Percentiles rank a stretch among this genome's conserved stretches.
Evolutionary conservation across 1,139 yeast genomes (phyloP).

Genomic region (Pichia sp.): DNA sequence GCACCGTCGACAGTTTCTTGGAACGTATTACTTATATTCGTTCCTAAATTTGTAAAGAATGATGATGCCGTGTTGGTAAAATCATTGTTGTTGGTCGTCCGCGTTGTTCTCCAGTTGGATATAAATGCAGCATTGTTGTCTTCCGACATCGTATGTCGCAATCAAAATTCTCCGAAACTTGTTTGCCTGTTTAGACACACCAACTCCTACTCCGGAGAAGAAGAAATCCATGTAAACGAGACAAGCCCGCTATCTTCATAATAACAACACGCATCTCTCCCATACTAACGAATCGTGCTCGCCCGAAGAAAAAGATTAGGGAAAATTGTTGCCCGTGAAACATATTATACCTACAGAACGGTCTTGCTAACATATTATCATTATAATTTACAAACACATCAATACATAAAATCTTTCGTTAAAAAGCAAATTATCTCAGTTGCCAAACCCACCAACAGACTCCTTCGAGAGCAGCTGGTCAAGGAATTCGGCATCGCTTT

Average conservation of each 20-base stretch:
- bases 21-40: conserved; percentile 21
- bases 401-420: not conserved
- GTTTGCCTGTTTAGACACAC: not conserved
- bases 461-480: conserved; percentile 13
- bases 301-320: not conserved
- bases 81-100: conserved; percentile 15
- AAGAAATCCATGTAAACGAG: not conserved
- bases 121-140: conserved; percentile 22
- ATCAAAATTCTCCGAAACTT: not conserved
- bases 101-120: conserved; percentile 26
- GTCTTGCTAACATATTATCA: not conserved
- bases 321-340: not conserved
- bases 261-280: not conserved
- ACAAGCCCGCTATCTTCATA: not conserved
- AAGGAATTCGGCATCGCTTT: conserved; percentile 15
- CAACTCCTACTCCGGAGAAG: not conserved
- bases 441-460: conserved; percentile 3
- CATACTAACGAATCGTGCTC: not conserved
- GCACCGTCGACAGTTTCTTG: conserved; percentile 36
- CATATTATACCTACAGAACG: not conserved
- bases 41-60: conserved; percentile 26
- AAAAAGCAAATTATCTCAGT: not conserved
- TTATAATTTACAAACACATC: not conserved
- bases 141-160: conserved; percentile 11
- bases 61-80: conserved; percentile 23